Evolutionary conservation across 2,329 filamentous ascomycete species (phyloP).

Genomic region (Cercospora janseana): DNA sequence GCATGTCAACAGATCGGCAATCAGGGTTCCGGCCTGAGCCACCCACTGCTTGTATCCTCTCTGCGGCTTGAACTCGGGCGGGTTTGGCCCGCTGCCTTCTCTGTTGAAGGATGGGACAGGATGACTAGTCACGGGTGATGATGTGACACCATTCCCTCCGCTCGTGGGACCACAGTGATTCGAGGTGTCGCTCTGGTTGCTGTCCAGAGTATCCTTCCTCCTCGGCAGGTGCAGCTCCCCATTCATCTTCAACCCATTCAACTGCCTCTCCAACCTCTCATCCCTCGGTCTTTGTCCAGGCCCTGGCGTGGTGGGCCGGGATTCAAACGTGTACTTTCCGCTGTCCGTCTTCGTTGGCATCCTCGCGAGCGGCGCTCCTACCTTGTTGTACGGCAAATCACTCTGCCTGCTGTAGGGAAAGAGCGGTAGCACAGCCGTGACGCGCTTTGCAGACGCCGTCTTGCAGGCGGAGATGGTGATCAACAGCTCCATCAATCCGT

Average conservation of each 20-base stretch:
- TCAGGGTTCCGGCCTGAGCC: constrained; percentile 89
- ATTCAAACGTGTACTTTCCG: constrained; percentile 84
- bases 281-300: constrained; percentile 56
- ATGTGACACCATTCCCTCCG: constrained; percentile 10
- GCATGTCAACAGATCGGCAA: constrained; percentile 91
- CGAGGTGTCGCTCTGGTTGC: constrained; percentile 32
- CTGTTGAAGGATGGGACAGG: constrained; percentile 39
- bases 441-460: constrained; percentile 83
- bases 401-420: constrained; percentile 97
- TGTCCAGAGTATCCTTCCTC: constrained; percentile 37
- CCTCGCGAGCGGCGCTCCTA: constrained; percentile 81
- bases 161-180: constrained; percentile 12
- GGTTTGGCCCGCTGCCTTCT: constrained; percentile 41
- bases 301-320: constrained; percentile 80
- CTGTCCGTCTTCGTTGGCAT: constrained; percentile 56
- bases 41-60: constrained; percentile 99
- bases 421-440: constrained; percentile 89
- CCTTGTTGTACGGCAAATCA: constrained; percentile 95
- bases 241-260: constrained; percentile 63
- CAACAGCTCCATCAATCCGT: constrained; percentile 92
- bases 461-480: constrained; percentile 99
- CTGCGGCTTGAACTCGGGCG: constrained; percentile 69
- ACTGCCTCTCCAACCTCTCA: constrained; percentile 62
- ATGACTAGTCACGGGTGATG: constrained; percentile 6
- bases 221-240: constrained; percentile 30